Conservation (phyloP, 2,329 filamentous ascomycete genomes). For the Fusarium anthophilum region DNA sequence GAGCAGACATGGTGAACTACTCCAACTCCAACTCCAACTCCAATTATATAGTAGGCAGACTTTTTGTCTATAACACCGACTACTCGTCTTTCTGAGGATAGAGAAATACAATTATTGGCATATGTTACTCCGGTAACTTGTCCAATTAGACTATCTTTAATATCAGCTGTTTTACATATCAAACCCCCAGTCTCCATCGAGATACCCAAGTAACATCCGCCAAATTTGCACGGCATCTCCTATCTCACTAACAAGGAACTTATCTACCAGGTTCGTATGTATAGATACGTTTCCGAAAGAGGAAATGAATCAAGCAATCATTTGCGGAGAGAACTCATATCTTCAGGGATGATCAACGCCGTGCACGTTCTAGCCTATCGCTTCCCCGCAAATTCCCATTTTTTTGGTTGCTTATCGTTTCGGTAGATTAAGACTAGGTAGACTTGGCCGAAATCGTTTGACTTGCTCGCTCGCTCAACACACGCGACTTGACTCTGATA, state of each 20-base stretch:
- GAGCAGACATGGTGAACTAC: neutral
- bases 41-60: neutral
- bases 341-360: neutral
- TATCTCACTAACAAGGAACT: slow-evolving; percentile 2
- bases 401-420: slow-evolving; percentile 13
- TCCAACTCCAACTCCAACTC: neutral
- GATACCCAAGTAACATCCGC: neutral
- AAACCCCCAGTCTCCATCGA: neutral
- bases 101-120: neutral
- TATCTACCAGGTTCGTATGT: slow-evolving; percentile 6
- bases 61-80: neutral
- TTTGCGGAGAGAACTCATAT: neutral
- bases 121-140: neutral
- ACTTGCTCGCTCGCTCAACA: neutral
- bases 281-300: slow-evolving; percentile 15
- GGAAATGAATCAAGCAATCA: slow-evolving; percentile 17
- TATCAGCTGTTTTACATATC: neutral
- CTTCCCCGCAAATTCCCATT: slow-evolving; percentile 20
- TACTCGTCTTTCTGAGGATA: neutral
- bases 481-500: neutral
- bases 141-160: neutral
- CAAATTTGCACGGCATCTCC: neutral
- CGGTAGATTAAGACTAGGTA: neutral
- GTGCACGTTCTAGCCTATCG: neutral
- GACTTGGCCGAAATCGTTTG: slow-evolving; percentile 1